phyloP scores from a whole-genome alignment of 257 asterid species.

The Cinchona pubescens region DNA sequence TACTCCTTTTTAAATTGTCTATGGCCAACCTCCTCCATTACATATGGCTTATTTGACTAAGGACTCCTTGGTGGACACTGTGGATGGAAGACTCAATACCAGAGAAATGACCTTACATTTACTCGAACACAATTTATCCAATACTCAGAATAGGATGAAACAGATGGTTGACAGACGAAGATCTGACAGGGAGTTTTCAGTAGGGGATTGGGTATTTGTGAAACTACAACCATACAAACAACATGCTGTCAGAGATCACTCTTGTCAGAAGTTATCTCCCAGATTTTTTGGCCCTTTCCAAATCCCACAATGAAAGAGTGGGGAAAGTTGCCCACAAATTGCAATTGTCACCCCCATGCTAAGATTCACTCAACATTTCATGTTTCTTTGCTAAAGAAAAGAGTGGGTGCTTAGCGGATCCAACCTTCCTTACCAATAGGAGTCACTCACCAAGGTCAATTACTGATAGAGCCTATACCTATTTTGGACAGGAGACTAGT shows the following conservation, averaged over 20 bases:
- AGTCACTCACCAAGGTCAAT: too few relatives aligned
- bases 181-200: neutral
- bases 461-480: too few relatives aligned
- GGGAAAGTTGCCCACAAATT: neutral
- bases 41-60: neutral
- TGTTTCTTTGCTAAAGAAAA: too few relatives aligned
- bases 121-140: too few relatives aligned
- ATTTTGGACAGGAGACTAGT: too few relatives aligned
- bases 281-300: neutral
- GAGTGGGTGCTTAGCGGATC: too few relatives aligned
- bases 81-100: too few relatives aligned
- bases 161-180: neutral
- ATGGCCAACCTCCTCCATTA: neutral
- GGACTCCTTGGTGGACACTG: neutral
- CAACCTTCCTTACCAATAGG: too few relatives aligned
- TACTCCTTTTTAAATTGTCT: neutral
- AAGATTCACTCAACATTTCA: neutral
- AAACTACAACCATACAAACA: neutral
- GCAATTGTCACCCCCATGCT: neutral
- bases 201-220: neutral
- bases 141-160: neutral
- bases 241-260: neutral
- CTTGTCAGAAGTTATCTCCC: neutral
- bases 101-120: too few relatives aligned
- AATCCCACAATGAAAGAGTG: neutral